Conservation (phyloP, 2,329 filamentous ascomycete genomes). For the Fonsecaea multimorphosa region DNA sequence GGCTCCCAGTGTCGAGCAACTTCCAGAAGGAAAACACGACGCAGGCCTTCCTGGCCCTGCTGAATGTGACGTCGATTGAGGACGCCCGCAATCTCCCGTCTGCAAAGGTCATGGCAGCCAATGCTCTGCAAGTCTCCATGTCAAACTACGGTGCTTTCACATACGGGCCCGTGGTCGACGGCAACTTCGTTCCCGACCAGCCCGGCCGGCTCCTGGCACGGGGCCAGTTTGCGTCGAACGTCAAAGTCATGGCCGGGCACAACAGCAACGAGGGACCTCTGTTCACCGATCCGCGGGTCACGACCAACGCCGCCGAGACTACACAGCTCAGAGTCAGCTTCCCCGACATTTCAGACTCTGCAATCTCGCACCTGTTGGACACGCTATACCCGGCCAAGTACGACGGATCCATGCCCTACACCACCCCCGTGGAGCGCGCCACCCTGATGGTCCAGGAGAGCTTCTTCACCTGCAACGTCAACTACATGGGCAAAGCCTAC, state of each 20-base stretch:
- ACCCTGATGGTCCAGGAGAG: constrained; percentile 52
- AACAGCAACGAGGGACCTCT: constrained; percentile 51
- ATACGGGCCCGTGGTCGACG: constrained; percentile 57
- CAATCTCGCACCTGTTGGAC: constrained; percentile 53
- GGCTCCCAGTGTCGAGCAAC: constrained; percentile 44
- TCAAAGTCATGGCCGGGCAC: constrained; percentile 57
- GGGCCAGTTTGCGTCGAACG: constrained; percentile 53
- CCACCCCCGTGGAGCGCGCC: constrained; percentile 51
- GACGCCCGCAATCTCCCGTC: constrained; percentile 53
- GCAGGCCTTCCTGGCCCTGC: constrained; percentile 48
- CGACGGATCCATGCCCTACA: constrained; percentile 56
- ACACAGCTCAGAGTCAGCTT: constrained; percentile 36
- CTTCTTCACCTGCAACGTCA: constrained; percentile 60
- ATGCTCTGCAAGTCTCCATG: constrained; percentile 50
- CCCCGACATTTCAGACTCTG: constrained; percentile 39
- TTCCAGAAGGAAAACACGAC: constrained; percentile 49
- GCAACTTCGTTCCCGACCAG: constrained; percentile 54
- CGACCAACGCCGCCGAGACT: constrained; percentile 39
- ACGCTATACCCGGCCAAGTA: constrained; percentile 60
- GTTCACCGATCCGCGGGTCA: constrained; percentile 49
- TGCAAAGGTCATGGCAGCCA: constrained; percentile 51
- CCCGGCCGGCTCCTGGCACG: constrained; percentile 52
- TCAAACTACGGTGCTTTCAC: constrained; percentile 52
- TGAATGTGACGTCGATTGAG: constrained; percentile 53
- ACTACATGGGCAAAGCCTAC: constrained; percentile 59